Base-by-base conservation (phyloP, 78 protist genomes). In the Pelomyxa schiedti region DNA sequence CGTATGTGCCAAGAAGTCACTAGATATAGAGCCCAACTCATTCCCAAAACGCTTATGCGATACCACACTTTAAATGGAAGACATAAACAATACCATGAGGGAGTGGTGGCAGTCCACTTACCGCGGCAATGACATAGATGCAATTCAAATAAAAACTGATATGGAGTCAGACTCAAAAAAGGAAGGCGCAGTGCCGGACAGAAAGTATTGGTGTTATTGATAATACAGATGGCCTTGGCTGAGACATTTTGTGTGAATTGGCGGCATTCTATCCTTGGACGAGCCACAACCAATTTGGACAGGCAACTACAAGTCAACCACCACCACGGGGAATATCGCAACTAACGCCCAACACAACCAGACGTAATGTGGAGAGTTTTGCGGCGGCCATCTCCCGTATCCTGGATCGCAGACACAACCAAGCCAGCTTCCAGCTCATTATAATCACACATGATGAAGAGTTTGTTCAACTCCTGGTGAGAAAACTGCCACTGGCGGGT, bases 171-270 rank as follows among this genome's bases (percentile, higher is more conserved):
- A 42, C 30, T 37, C 41, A 76, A 22, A 68, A 6, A n/a, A 8
- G 99, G 98, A 0, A 79, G 99, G 26, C 97, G 99, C 89, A 81
- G 93, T 26, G 99, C 99, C 0, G 99, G 99, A 0, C 99, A 98
- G 75, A 90, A 88, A 82, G 95, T 96, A 5, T 70, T 97, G 22
- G 99, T 99, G 4, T 94, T 92, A 9, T 75, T 98, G 8, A 71
- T 98, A 22, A 93, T 98, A 28, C 84, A 99, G 24, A 41, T 98
- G 69, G 99, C 99, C 2, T 84, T 98, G 38, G 94, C 98, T 0
- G 98, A 95, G 64, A 75, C 97, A 6, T 98, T 98, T 86, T 91
- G 98, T 67, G 7, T 85, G 29, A 83, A 93, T 38, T 98, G 99
- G 77, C 99, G 99, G 39, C 75, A 97, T 16, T 81, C 97, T 2